Conservation (phyloP, 306 rosid species). For the Pyrus communis region DNA sequence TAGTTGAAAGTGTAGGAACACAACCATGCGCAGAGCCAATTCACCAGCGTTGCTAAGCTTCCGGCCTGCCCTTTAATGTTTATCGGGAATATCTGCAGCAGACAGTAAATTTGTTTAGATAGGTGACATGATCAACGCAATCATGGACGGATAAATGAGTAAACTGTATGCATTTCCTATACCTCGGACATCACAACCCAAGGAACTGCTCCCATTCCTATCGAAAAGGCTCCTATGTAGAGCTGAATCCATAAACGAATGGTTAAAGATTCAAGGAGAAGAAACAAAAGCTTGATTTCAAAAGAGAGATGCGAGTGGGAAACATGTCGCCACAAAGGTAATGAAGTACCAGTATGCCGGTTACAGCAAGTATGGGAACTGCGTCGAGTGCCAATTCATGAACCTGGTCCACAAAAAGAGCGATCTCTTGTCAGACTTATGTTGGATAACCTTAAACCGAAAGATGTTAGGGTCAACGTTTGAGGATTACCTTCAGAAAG, state of each 20-base stretch:
- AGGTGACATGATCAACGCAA: background rate
- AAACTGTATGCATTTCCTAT: slow-evolving; percentile 6
- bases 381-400: slow-evolving; percentile 35
- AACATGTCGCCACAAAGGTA: background rate
- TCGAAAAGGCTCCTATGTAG: slow-evolving; percentile 65
- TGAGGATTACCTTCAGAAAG: slow-evolving; percentile 55
- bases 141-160: background rate
- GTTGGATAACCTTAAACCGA: background rate
- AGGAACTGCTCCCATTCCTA: slow-evolving; percentile 95
- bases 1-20: slow-evolving; percentile 87
- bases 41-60: slow-evolving; percentile 76
- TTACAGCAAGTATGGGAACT: slow-evolving; percentile 56
- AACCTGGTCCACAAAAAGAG: slow-evolving; percentile 38
- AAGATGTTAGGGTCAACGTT: slow-evolving; percentile 1
- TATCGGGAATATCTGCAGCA: slow-evolving; percentile 75
- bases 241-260: slow-evolving; percentile 34
- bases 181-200: slow-evolving; percentile 99
- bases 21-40: slow-evolving; percentile 93
- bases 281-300: background rate
- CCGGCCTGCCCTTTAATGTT: slow-evolving; percentile 81
- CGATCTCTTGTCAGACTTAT: slow-evolving; percentile 2
- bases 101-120: background rate
- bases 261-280: background rate
- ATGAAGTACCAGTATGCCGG: slow-evolving; percentile 59
- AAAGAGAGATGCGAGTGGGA: background rate